Evolutionary conservation across 2,329 filamentous ascomycete genomes (phyloP), one percentile per base, ranked within the genome.

Genomic region (Berkeleyomyces rouxiae): DNA sequence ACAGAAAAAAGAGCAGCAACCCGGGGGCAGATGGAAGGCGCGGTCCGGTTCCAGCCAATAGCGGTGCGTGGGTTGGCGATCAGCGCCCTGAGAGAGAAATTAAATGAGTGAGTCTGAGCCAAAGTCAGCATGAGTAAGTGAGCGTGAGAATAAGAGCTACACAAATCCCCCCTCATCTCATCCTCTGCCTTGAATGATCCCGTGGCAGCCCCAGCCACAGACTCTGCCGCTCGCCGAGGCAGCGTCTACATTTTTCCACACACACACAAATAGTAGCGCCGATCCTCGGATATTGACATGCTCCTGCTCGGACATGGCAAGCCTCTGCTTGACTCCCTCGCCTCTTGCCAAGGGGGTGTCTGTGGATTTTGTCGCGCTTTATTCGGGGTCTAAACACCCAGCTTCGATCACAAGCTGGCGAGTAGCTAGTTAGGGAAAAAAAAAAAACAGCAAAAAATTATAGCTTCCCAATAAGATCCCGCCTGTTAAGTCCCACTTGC

Each of bases 251-350:
- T 23, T 2, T 23, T 23, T 23, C 23, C 23, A 23, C 23, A 23
- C 23, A 23, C 23, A 23, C 23, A 23, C 23, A 23, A 23, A 23
- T 55, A 37, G 7, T 43, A 33, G 37, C 58, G 42, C 23, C 58
- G 58, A 59, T 59, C 42, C 58, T 59, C 58, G 58, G 58, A 59
- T 46, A 59, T 59, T 46, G 58, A n/a, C 51, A 42, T 47, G 58
- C 40, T 44, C 42, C 58, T 59, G 23, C 58, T 59, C 58, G 42
- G 39, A 47, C 23, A 59, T 39, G 13, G 31, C 40, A 47, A 46
- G 3, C 58, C 31, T 55, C 51, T 31, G 11, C 51, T 39, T 2
- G 9, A 16, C 10, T 42, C 16, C 55, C 39, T 40, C 33, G 16
- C 7, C 13, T 23, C 37, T 60, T 60, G 23, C 11, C n/a, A 2